Conservation (phyloP, 352 stramenopile species). For the Globisporangium acanthophoron region DNA sequence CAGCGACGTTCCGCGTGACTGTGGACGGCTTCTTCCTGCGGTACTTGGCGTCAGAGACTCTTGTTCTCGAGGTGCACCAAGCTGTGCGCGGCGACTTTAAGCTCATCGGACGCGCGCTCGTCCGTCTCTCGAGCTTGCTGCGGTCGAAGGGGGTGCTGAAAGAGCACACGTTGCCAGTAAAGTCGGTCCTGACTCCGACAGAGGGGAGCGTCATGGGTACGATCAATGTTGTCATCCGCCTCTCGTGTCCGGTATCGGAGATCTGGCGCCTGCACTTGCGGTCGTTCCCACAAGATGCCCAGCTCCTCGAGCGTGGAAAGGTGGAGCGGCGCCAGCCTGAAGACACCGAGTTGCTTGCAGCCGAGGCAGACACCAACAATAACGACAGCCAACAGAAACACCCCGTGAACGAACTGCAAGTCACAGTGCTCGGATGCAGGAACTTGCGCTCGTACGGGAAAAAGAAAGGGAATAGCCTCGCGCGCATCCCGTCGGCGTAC, state of each 20-base stretch:
- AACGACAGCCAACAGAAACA: slow-evolving; percentile 12
- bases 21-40: slow-evolving; percentile 91
- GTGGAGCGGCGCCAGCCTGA: slow-evolving; percentile 10
- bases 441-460: slow-evolving; percentile 44
- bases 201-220: slow-evolving; percentile 46
- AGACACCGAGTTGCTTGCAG: slow-evolving; percentile 16
- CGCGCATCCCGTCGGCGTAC: slow-evolving; percentile 62
- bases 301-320: slow-evolving; percentile 30
- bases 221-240: slow-evolving; percentile 76
- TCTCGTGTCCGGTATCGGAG: slow-evolving; percentile 88
- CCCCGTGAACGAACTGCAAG: slow-evolving; percentile 55
- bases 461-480: slow-evolving; percentile 24
- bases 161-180: slow-evolving; percentile 42
- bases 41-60: slow-evolving; percentile 84
- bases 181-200: slow-evolving; percentile 21
- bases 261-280: slow-evolving; percentile 89
- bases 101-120: slow-evolving; percentile 57
- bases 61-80: slow-evolving; percentile 89
- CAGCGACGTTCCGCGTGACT: slow-evolving; percentile 88
- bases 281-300: slow-evolving; percentile 80
- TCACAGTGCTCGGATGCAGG: slow-evolving; percentile 61
- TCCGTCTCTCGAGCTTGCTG: slow-evolving; percentile 74
- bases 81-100: slow-evolving; percentile 85
- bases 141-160: slow-evolving; percentile 73
- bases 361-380: slow-evolving; percentile 17